phyloP scores from a whole-genome alignment of 2,329 filamentous ascomycete genomes.

The Exophiala phaeomuriformis region DNA sequence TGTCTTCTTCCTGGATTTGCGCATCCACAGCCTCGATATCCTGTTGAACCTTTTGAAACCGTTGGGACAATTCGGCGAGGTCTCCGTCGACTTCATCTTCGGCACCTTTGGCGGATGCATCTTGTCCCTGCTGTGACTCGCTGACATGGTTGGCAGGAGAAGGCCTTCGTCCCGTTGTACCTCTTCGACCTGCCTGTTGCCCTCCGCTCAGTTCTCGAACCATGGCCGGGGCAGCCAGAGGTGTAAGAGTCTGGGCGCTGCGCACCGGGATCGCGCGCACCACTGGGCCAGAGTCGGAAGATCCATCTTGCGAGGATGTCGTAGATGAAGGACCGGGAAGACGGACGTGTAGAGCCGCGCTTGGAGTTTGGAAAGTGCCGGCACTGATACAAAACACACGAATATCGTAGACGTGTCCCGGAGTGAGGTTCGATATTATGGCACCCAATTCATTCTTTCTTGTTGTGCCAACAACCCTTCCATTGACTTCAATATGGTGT shows the following conservation, averaged over 20 bases:
- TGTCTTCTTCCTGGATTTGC: slow-evolving; percentile 60
- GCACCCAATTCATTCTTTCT: slow-evolving; percentile 77
- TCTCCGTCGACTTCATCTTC: slow-evolving; percentile 56
- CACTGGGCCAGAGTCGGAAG: slow-evolving; percentile 35
- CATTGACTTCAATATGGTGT: slow-evolving; percentile 89
- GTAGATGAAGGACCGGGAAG: slow-evolving; percentile 47
- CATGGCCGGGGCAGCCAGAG: slow-evolving; percentile 55
- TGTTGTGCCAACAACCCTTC: slow-evolving; percentile 78
- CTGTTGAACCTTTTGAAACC: slow-evolving; percentile 68
- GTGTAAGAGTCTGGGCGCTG: slow-evolving; percentile 48
- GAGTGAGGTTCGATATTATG: slow-evolving; percentile 78
- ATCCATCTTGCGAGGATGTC: slow-evolving; percentile 30
- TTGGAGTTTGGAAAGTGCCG: slow-evolving; percentile 87
- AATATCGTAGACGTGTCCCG: slow-evolving; percentile 85
- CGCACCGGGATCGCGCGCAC: slow-evolving; percentile 49
- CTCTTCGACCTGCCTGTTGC: slow-evolving; percentile 51
- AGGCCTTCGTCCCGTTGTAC: slow-evolving; percentile 64
- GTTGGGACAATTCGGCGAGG: slow-evolving; percentile 70
- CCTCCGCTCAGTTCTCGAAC: slow-evolving; percentile 58
- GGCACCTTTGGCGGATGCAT: slow-evolving; percentile 15
- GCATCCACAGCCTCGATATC: slow-evolving; percentile 74
- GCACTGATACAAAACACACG: slow-evolving; percentile 85
- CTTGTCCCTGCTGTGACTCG: slow-evolving; percentile 32
- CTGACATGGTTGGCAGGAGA: slow-evolving; percentile 55
- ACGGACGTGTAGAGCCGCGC: slow-evolving; percentile 72